These are phyloP conservation scores for Letharia lupina DNA, from an alignment of 495 filamentous ascomycete species.

Conservation along the genomic window DNA sequence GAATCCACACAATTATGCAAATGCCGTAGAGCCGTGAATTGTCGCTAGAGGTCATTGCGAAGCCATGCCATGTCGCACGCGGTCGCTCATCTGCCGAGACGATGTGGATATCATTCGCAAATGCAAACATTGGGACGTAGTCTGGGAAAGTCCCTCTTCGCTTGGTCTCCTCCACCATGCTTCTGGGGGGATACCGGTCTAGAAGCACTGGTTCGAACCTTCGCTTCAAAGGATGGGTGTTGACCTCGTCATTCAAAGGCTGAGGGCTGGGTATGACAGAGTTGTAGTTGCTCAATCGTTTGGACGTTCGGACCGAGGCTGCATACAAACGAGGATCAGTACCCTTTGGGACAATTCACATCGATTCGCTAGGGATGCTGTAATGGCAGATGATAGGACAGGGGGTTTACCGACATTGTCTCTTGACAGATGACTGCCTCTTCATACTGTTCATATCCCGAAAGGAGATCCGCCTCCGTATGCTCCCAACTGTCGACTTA, in stretches of 20 bases:
- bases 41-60: slow-evolving; percentile 92
- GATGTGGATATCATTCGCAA: slow-evolving; percentile 95
- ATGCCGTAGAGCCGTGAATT: slow-evolving; percentile 88
- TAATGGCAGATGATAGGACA: not conserved
- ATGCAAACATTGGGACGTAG: slow-evolving; percentile 98
- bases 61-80: slow-evolving; percentile 94
- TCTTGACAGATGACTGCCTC: slow-evolving; percentile 69
- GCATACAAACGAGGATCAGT: slow-evolving; percentile 5
- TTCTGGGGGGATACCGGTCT: slow-evolving; percentile 83
- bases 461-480: slow-evolving; percentile 79
- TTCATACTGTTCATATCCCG: slow-evolving; percentile 92
- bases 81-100: slow-evolving; percentile 92
- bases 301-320: slow-evolving; percentile 87
- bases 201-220: slow-evolving; percentile 90
- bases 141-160: slow-evolving; percentile 86
- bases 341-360: not conserved
- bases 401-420: slow-evolving; percentile 55
- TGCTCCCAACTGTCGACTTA: slow-evolving; percentile 60
- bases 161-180: slow-evolving; percentile 70
- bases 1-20: slow-evolving; percentile 86
- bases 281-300: slow-evolving; percentile 91
- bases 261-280: slow-evolving; percentile 92
- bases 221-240: slow-evolving; percentile 91
- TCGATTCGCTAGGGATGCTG: not conserved
- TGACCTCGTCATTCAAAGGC: slow-evolving; percentile 77